phyloP scores from a whole-genome alignment of 2,329 filamentous ascomycete genomes.

The Pochonia chlamydosporia region DNA sequence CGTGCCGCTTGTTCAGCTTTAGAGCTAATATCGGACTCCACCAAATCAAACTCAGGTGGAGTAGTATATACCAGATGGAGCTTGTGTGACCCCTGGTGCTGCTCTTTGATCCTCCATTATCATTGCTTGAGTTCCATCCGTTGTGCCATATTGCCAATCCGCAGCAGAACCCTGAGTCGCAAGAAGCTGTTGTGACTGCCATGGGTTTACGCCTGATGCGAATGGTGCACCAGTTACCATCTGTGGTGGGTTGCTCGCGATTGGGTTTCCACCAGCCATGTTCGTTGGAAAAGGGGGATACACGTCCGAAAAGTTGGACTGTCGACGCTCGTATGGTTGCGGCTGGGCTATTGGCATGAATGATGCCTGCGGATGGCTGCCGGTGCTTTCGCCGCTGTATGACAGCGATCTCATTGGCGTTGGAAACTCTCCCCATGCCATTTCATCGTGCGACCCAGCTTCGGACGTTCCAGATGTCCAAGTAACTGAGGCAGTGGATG shows the following conservation, averaged over 20 bases:
- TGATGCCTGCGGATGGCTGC: conserved; percentile 27
- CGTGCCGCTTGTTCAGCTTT: neutral
- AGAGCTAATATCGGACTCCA: neutral
- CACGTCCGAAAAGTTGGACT: conserved; percentile 35
- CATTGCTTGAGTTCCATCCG: conserved; percentile 7
- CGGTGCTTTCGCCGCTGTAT: conserved; percentile 37
- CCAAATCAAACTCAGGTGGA: conserved; percentile 12
- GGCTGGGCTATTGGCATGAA: conserved; percentile 35
- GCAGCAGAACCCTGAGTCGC: conserved; percentile 12
- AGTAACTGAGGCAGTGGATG: conserved; percentile 31
- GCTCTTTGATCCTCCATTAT: conserved; percentile 12
- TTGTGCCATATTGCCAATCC: conserved; percentile 29
- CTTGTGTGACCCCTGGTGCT: conserved; percentile 8
- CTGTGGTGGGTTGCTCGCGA: conserved; percentile 22
- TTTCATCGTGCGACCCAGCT: conserved; percentile 34
- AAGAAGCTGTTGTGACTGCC: conserved; percentile 35
- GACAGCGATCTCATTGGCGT: conserved; percentile 41
- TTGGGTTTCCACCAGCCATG: conserved; percentile 28
- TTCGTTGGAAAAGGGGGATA: conserved; percentile 35
- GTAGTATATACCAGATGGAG: conserved; percentile 13
- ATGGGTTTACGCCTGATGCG: conserved; percentile 32
- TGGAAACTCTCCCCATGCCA: conserved; percentile 38
- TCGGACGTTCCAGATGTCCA: conserved; percentile 36
- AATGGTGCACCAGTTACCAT: conserved; percentile 26
- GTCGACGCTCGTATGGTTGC: conserved; percentile 37